Conservation (phyloP, 768 basidiomycete genomes). For the Russula vinacea region DNA sequence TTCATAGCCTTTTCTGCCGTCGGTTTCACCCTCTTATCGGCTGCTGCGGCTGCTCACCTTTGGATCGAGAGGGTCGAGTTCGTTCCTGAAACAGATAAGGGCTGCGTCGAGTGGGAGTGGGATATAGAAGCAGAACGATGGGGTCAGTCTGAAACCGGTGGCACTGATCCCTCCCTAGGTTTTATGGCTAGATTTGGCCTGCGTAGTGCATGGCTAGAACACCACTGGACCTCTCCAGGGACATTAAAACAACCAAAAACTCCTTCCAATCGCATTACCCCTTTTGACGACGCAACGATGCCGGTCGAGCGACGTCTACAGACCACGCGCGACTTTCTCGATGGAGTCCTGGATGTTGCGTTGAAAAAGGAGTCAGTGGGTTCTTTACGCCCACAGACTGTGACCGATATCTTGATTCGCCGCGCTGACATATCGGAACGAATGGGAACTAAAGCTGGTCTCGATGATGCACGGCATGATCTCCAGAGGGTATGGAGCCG, state of each 20-base stretch:
- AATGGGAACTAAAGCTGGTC: constrained; percentile 49
- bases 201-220: constrained; percentile 69
- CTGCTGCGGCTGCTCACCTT: constrained; percentile 56
- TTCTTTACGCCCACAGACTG: constrained; percentile 48
- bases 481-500: constrained; percentile 59
- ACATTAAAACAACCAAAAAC: constrained; percentile 19
- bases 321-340: constrained; percentile 53
- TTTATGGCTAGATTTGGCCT: constrained; percentile 57
- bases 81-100: constrained; percentile 48
- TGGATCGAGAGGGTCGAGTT: constrained; percentile 62
- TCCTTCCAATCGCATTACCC: constrained; percentile 5
- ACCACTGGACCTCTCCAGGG: constrained; percentile 49
- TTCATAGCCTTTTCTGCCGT: constrained; percentile 45
- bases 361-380: constrained; percentile 41
- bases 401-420: constrained; percentile 52
- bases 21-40: constrained; percentile 44
- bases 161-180: constrained; percentile 71
- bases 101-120: constrained; percentile 64
- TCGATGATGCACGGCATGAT: constrained; percentile 53
- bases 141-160: constrained; percentile 51
- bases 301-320: constrained; percentile 53
- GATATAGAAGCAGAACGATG: constrained; percentile 58
- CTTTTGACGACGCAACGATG: constrained; percentile 2
- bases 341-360: constrained; percentile 47
- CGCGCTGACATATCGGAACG: constrained; percentile 59